These are phyloP conservation scores for Maudiozyma barnettii DNA, from an alignment of 805 yeast species.

Conservation along the genomic window DNA sequence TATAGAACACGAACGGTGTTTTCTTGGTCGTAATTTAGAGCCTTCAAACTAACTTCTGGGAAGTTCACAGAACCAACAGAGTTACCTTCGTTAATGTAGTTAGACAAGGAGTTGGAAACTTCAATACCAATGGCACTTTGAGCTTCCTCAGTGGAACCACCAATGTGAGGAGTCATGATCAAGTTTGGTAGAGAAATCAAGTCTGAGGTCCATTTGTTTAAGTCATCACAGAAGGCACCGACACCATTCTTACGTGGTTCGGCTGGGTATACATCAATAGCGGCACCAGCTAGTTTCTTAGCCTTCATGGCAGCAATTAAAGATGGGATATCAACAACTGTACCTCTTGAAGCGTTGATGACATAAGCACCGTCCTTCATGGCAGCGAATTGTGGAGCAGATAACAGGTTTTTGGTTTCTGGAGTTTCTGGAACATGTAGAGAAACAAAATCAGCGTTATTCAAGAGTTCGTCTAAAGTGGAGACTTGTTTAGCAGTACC, in stretches of 20 bases:
- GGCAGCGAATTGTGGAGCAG: constrained; percentile 84
- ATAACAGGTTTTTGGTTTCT: constrained; percentile 84
- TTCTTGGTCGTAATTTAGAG: constrained; percentile 77
- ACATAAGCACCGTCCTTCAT: constrained; percentile 95
- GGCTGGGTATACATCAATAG: constrained; percentile 90
- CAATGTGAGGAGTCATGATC: constrained; percentile 93
- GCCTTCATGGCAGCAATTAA: constrained; percentile 82
- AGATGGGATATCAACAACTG: constrained; percentile 94
- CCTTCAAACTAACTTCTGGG: constrained; percentile 94
- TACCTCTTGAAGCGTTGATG: constrained; percentile 95
- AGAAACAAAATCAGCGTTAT: constrained; percentile 77
- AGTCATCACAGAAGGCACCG: constrained; percentile 55
- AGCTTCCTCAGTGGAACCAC: constrained; percentile 99
- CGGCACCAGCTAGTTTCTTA: constrained; percentile 95
- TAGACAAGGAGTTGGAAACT: constrained; percentile 76
- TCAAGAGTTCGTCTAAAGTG: constrained; percentile 72
- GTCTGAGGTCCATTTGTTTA: constrained; percentile 80
- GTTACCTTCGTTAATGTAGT: constrained; percentile 92
- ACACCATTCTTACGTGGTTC: constrained; percentile 98
- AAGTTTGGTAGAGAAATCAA: constrained; percentile 75
- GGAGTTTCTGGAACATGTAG: constrained; percentile 91
- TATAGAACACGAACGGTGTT: constrained; percentile 87
- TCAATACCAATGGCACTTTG: constrained; percentile 96
- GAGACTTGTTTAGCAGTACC: constrained; percentile 94
- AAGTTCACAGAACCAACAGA: constrained; percentile 94